These are phyloP conservation scores for Anthracocystis walkeri DNA, from an alignment of 1,284 basidiomycete species.

Conservation along the genomic window DNA sequence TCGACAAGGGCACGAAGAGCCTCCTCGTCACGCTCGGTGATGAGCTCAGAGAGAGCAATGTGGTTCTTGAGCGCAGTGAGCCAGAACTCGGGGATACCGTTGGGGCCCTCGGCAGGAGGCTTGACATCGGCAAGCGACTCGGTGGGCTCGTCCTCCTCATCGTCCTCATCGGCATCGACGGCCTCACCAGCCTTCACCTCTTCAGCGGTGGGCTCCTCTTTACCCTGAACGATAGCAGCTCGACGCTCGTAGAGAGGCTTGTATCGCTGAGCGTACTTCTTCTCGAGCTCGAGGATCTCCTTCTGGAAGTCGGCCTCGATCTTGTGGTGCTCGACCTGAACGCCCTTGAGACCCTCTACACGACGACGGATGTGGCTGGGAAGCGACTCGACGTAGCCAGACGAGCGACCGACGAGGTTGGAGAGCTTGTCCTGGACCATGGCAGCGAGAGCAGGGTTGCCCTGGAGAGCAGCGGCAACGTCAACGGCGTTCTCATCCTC, in stretches of 20 bases:
- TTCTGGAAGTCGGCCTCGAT: slow-evolving; percentile 95
- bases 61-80: slow-evolving; percentile 95
- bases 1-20: slow-evolving; percentile 78
- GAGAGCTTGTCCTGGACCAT: slow-evolving; percentile 73
- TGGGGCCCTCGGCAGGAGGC: slow-evolving; percentile 70
- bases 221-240: slow-evolving; percentile 83
- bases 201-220: slow-evolving; percentile 79
- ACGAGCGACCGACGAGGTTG: slow-evolving; percentile 80
- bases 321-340: slow-evolving; percentile 92
- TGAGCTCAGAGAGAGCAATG: slow-evolving; percentile 84
- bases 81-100: slow-evolving; percentile 96
- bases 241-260: slow-evolving; percentile 90
- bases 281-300: slow-evolving; percentile 95
- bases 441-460: slow-evolving; percentile 69
- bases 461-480: slow-evolving; percentile 53
- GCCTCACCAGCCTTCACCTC: slow-evolving; percentile 85
- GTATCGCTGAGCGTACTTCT: slow-evolving; percentile 91
- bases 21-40: slow-evolving; percentile 90
- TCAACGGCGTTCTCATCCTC: slow-evolving; percentile 63
- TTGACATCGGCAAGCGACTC: slow-evolving; percentile 71
- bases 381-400: slow-evolving; percentile 87
- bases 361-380: slow-evolving; percentile 84
- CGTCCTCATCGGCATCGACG: slow-evolving; percentile 74
- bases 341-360: slow-evolving; percentile 91
- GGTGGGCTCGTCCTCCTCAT: slow-evolving; percentile 71